phyloP scores from a whole-genome alignment of 345 rosid species.

The Lepidium didymum region DNA sequence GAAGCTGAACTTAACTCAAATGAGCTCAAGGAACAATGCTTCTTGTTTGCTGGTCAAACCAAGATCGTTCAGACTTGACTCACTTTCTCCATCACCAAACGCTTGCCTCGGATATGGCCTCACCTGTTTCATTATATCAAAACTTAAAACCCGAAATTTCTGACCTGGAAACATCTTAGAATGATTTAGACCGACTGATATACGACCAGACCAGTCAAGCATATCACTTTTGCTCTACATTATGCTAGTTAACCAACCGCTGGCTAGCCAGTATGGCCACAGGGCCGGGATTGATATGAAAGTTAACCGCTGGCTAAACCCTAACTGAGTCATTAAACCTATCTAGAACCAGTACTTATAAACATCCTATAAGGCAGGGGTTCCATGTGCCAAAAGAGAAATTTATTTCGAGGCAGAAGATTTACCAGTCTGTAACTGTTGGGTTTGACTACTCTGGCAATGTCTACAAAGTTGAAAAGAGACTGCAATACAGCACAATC shows the following conservation, averaged over 20 bases:
- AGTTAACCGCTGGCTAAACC: neutral
- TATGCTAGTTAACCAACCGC: neutral
- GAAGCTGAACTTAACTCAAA: constrained; percentile 29
- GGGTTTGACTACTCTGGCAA: constrained; percentile 81
- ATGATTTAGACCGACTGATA: neutral
- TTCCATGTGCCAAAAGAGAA: neutral
- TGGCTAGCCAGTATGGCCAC: neutral
- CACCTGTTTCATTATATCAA: constrained; percentile 53
- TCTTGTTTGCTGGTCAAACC: constrained; percentile 94
- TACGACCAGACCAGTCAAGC: neutral
- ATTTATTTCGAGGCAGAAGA: neutral
- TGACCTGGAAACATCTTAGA: neutral
- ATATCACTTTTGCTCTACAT: neutral
- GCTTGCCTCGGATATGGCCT: constrained; percentile 97
- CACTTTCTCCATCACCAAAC: constrained; percentile 69
- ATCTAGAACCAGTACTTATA: neutral
- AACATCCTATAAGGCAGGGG: neutral
- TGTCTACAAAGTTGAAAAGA: constrained; percentile 85
- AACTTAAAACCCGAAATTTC: neutral
- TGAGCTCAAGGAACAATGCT: constrained; percentile 87
- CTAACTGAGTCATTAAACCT: neutral
- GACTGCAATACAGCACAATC: constrained; percentile 44
- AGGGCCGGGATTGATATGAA: neutral
- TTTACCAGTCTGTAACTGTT: constrained; percentile 89
- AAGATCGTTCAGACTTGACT: constrained; percentile 61